These are phyloP conservation scores for Alternaria incomplexa DNA, from an alignment of 2,329 filamentous ascomycete genomes.

Conservation along the genomic window DNA sequence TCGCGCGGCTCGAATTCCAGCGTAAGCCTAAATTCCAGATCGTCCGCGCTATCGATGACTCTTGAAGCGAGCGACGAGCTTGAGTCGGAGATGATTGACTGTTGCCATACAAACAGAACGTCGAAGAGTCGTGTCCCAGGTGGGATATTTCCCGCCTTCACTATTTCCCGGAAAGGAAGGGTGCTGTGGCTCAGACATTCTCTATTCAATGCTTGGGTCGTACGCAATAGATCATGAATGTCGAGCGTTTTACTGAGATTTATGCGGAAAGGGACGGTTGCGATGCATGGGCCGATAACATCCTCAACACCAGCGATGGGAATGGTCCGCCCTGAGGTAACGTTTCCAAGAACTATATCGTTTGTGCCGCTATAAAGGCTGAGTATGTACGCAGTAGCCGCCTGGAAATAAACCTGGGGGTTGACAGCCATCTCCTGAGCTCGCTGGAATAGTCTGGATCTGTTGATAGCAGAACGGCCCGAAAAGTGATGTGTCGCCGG, in stretches of 20 bases:
- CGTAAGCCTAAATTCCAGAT: slow-evolving; percentile 76
- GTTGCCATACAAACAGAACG: slow-evolving; percentile 82
- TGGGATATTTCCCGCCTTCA: slow-evolving; percentile 62
- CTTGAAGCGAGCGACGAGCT: slow-evolving; percentile 51
- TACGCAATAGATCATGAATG: slow-evolving; percentile 66
- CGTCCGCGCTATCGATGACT: slow-evolving; percentile 69
- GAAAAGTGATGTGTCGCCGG: slow-evolving; percentile 15
- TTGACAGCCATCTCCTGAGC: slow-evolving; percentile 56
- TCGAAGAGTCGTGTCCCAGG: slow-evolving; percentile 72
- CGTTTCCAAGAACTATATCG: slow-evolving; percentile 77
- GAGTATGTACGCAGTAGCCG: slow-evolving; percentile 71
- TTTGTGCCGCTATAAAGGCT: slow-evolving; percentile 66
- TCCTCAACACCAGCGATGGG: slow-evolving; percentile 72
- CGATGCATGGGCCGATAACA: slow-evolving; percentile 80
- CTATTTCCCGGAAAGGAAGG: slow-evolving; percentile 73
- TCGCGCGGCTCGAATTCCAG: slow-evolving; percentile 74
- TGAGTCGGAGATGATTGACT: slow-evolving; percentile 61
- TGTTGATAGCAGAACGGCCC: slow-evolving; percentile 29
- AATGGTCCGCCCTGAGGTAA: slow-evolving; percentile 82
- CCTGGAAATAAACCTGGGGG: slow-evolving; percentile 77
- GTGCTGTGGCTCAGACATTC: slow-evolving; percentile 68
- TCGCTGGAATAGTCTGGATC: slow-evolving; percentile 14
- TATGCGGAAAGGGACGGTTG: slow-evolving; percentile 74
- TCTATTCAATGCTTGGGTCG: slow-evolving; percentile 70
- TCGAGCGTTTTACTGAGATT: slow-evolving; percentile 60